Conservation (phyloP, 441 rosid species). For the Pelargonium citronellum region DNA sequence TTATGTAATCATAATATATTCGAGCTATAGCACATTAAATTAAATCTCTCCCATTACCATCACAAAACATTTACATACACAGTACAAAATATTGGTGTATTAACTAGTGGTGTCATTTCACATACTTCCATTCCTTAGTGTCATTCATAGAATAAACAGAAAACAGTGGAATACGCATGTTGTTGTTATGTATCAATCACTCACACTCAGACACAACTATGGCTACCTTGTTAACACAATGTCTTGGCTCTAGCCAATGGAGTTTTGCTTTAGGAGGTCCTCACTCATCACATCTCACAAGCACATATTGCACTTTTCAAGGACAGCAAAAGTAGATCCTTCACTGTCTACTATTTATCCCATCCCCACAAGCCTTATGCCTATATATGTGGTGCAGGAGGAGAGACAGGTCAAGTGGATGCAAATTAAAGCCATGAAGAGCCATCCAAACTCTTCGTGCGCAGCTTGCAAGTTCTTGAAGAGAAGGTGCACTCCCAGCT, state of each 20-base stretch:
- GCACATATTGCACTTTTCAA: not conserved
- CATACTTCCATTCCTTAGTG: too few relatives aligned
- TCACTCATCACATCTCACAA: too few relatives aligned
- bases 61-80: too few relatives aligned
- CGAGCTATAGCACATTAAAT: too few relatives aligned
- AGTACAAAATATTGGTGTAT: too few relatives aligned
- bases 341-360: not conserved
- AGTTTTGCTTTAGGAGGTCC: not conserved
- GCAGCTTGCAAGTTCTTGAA: conserved; percentile 90
- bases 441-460: conserved; percentile 73
- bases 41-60: too few relatives aligned
- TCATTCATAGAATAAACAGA: too few relatives aligned
- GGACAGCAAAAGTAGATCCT: not conserved
- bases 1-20: too few relatives aligned
- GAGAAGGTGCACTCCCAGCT: conserved; percentile 62
- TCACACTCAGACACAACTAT: too few relatives aligned
- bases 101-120: too few relatives aligned
- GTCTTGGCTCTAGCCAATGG: not conserved
- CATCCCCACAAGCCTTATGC: not conserved
- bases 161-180: conserved; percentile 3
- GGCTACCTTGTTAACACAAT: not conserved
- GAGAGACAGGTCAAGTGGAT: not conserved
- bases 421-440: conserved; percentile 42
- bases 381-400: not conserved
- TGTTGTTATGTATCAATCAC: not conserved